Evolutionary conservation across 2,329 filamentous ascomycete genomes (phyloP).

Genomic region (Fusarium sp.): DNA sequence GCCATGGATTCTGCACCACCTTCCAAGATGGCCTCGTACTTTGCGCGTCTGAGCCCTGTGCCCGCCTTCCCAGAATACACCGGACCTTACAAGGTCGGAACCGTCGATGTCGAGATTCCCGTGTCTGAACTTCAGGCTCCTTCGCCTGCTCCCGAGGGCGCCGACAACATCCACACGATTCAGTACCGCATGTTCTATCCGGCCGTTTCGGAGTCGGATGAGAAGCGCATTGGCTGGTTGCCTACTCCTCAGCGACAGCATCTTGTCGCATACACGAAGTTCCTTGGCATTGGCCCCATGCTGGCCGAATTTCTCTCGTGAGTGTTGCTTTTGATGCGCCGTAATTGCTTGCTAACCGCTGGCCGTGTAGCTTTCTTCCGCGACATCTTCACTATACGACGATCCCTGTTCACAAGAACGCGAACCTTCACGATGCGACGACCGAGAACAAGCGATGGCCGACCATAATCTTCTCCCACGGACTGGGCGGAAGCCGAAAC

Average conservation of each 20-base stretch:
- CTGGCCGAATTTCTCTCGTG: conserved; percentile 71
- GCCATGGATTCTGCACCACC: conserved; percentile 41
- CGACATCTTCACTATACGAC: conserved; percentile 79
- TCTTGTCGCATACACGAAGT: conserved; percentile 80
- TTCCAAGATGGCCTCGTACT: conserved; percentile 58
- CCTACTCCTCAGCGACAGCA: conserved; percentile 81
- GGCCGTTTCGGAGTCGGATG: conserved; percentile 63
- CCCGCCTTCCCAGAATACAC: conserved; percentile 81
- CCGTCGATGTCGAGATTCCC: conserved; percentile 83
- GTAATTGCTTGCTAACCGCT: not conserved
- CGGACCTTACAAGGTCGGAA: conserved; percentile 77
- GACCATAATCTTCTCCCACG: conserved; percentile 87
- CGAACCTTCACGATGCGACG: conserved; percentile 66
- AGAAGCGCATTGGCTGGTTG: conserved; percentile 79
- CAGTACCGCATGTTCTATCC: conserved; percentile 89
- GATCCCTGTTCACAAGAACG: conserved; percentile 80
- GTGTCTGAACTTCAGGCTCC: conserved; percentile 69
- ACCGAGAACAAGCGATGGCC: conserved; percentile 73
- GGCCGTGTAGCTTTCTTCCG: conserved; percentile 68
- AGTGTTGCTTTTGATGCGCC: conserved; percentile 42
- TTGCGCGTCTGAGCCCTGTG: conserved; percentile 73
- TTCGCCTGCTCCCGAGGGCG: conserved; percentile 63
- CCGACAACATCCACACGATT: conserved; percentile 74
- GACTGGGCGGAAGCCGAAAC: conserved; percentile 83
- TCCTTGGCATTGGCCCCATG: conserved; percentile 73